Conservation (phyloP, 177 flowering plant species). For the Vitis hybrid region DNA sequence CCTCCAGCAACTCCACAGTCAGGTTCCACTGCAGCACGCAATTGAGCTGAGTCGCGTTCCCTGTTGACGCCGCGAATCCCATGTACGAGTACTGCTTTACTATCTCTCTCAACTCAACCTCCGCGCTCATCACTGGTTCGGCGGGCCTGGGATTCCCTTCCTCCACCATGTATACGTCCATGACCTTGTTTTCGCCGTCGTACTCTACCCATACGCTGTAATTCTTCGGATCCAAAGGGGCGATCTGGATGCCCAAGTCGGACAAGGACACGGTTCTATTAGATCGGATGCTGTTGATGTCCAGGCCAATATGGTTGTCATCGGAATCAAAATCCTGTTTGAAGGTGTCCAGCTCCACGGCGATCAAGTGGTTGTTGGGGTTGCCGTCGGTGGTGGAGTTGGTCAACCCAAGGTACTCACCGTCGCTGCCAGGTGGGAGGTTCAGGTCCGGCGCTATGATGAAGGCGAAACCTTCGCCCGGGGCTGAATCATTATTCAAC, state of each 20-base stretch:
- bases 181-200: slow-evolving; percentile 27
- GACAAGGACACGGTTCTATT: slow-evolving; percentile 28
- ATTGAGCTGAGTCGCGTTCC: slow-evolving; percentile 41
- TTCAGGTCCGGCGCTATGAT: slow-evolving; percentile 44
- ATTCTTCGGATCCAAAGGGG: slow-evolving; percentile 27
- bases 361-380: slow-evolving; percentile 45
- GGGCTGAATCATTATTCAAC: not conserved
- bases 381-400: slow-evolving; percentile 52
- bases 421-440: slow-evolving; percentile 38
- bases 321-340: slow-evolving; percentile 58
- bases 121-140: slow-evolving; percentile 23
- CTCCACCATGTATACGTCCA: slow-evolving; percentile 47
- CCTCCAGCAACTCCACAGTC: slow-evolving; percentile 35
- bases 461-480: slow-evolving; percentile 71
- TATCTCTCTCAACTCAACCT: slow-evolving; percentile 30
- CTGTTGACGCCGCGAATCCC: slow-evolving; percentile 76
- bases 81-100: slow-evolving; percentile 47
- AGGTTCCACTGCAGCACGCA: slow-evolving; percentile 64
- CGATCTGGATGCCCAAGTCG: slow-evolving; percentile 27
- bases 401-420: slow-evolving; percentile 58
- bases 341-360: slow-evolving; percentile 69
- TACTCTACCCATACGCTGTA: slow-evolving; percentile 60
- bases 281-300: slow-evolving; percentile 50
- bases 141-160: slow-evolving; percentile 28
- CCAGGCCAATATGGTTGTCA: slow-evolving; percentile 61